Percentiles rank a stretch among this genome's conserved stretches.
phyloP scores from a whole-genome alignment of 768 basidiomycete genomes.

The Hygrophorus russula region DNA sequence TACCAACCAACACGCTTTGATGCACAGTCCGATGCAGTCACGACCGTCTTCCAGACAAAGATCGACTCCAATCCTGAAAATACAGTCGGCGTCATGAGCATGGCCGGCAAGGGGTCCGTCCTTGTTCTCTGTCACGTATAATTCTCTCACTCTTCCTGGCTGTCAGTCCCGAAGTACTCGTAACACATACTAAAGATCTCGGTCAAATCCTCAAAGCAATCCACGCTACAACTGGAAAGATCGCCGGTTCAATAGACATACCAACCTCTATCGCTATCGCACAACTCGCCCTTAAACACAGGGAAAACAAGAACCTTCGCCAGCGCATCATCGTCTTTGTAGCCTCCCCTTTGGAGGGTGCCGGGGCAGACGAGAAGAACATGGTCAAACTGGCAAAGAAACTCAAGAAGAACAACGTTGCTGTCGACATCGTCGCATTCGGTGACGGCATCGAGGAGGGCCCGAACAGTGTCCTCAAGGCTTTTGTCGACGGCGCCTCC shows the following conservation, averaged over 20 bases:
- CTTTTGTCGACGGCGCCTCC: slow-evolving; percentile 74
- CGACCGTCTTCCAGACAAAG: slow-evolving; percentile 84
- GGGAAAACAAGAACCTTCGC: slow-evolving; percentile 96
- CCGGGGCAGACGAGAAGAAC: slow-evolving; percentile 61
- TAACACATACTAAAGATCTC: slow-evolving; percentile 90
- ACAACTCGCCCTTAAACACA: slow-evolving; percentile 92
- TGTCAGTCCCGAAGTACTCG: slow-evolving; percentile 89
- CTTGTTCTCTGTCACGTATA: background rate
- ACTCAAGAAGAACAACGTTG: slow-evolving; percentile 98
- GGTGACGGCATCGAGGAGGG: slow-evolving; percentile 82
- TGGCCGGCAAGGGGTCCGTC: slow-evolving; percentile 89
- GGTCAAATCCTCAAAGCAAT: slow-evolving; percentile 82
- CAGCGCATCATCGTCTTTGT: slow-evolving; percentile 94
- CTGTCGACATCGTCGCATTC: slow-evolving; percentile 83
- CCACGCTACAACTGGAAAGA: slow-evolving; percentile 56
- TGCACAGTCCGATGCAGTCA: slow-evolving; percentile 88
- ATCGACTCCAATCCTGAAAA: slow-evolving; percentile 95
- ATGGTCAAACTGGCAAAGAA: slow-evolving; percentile 91
- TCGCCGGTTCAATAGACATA: slow-evolving; percentile 78
- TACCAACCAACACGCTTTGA: slow-evolving; percentile 80
- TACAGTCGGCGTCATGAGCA: slow-evolving; percentile 95
- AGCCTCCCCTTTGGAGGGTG: slow-evolving; percentile 73
- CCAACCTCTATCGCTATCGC: slow-evolving; percentile 88
- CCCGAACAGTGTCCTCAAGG: slow-evolving; percentile 53
- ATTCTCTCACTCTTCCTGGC: slow-evolving; percentile 1